Conservation (phyloP, 1,284 basidiomycete species). For the Fereydounia khargensis region DNA sequence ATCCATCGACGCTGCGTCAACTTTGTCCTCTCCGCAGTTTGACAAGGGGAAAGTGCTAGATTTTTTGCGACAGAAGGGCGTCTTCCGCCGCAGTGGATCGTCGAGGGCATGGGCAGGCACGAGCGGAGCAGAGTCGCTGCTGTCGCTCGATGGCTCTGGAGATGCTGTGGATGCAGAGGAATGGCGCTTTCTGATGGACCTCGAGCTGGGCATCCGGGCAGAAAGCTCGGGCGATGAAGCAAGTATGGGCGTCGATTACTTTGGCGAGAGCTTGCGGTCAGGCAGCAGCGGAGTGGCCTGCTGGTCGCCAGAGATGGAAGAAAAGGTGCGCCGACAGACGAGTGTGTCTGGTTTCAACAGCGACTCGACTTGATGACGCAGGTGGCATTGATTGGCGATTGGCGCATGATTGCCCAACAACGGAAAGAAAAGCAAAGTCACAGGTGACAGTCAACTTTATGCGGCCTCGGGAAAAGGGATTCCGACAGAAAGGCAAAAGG, state of each 20-base stretch:
- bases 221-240: not conserved
- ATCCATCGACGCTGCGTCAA: not conserved
- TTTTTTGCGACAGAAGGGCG: constrained; percentile 16
- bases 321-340: constrained; percentile 6
- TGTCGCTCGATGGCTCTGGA: too few relatives aligned
- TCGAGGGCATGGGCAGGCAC: not conserved
- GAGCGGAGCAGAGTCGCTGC: not conserved
- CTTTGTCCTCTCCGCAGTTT: too few relatives aligned
- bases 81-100: constrained; percentile 1
- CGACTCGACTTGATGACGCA: too few relatives aligned
- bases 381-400: too few relatives aligned
- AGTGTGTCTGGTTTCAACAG: too few relatives aligned
- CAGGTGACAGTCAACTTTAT: too few relatives aligned
- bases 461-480: too few relatives aligned
- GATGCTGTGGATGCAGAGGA: too few relatives aligned
- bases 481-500: too few relatives aligned
- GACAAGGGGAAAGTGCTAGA: too few relatives aligned
- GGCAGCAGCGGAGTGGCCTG: constrained; percentile 16
- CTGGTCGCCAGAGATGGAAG: constrained; percentile 28
- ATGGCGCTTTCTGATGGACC: constrained; percentile 28
- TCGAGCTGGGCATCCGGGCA: constrained; percentile 18
- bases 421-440: too few relatives aligned
- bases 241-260: constrained; percentile 22
- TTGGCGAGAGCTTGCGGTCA: constrained; percentile 9
- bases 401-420: too few relatives aligned